Base-by-base conservation (phyloP, 495 filamentous ascomycete species). In the Aspergillus heteromorphus region DNA sequence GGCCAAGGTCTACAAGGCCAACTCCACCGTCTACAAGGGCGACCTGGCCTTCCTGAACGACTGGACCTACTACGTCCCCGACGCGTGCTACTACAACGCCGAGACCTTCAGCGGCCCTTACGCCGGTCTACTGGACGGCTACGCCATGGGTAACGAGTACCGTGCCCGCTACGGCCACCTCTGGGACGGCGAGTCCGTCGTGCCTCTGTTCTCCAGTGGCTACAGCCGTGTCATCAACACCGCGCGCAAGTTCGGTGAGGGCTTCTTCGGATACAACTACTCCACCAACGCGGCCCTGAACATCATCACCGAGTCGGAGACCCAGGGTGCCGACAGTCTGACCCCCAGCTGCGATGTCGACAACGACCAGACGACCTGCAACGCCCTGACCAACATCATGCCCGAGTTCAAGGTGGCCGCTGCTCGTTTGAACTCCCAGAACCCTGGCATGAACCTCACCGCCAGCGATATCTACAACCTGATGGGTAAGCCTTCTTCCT, bases 1-100 rank as follows among this genome's bases (percentile, higher is more conserved):
- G 43, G 43, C 23, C 43, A 47, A 47, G 43, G 43, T 47, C 21
- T 47, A 47, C 43, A 16, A 8, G 8, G 21, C 21, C 43, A 47
- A 47, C 43, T n/a, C 27, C 43, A 27, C 43, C 43, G 43, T 25
- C 4, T 47, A 27, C 21, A 47, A 47, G 43, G 43, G 43, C 7
- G 43, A 47, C 21, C 21, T 47, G 13, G 43, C 43, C 10, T 47
- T 47, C 23, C 43, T 47, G 11, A 29, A 47, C 5, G 43, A 47
- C 43, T 47, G 43, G 43, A 47, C 43, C 43, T 47, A 47, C 43
- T 47, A 47, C 21, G 43, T 47, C 21, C 43, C 43, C 23, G 25
- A 47, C 43, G 43, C 23, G 16, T 47, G 43, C 43, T 47, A 47
- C 43, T 47, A 47, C 43, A 47, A 47, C 21, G 43, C 43, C 43